Evolutionary conservation across 306 rosid genomes (phyloP), one percentile per base, ranked within the genome.

Genomic region (Senna siamea): DNA sequence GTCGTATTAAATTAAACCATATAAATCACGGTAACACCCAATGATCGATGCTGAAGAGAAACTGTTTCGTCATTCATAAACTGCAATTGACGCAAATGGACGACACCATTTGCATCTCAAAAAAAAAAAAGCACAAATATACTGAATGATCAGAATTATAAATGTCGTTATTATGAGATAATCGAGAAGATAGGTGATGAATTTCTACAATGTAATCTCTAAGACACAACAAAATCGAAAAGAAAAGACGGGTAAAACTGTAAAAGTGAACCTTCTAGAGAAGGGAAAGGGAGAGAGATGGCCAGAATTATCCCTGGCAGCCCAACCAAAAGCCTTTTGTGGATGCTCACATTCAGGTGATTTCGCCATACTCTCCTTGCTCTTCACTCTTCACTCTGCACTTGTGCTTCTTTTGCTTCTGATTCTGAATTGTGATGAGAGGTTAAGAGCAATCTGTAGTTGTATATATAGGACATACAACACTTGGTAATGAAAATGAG

Each of bases 301-400:
- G 40, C 85, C 90, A 51, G 87, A 83, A 69, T 80, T 18, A 52
- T 86, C 90, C 3, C 2, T 67, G 1, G 84, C 87, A 68, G 90
- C 90, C 82, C 82, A 86, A 10, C 90, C 90, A 52, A 78, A 68
- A 38, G 85, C 87, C 64, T 80, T 80, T 1, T 65, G 52, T 7
- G 89, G 89, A 20, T 73, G 72, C 28, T 76, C 72, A 1, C 56
- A 78, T 74, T 66, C 66, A 0, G 53, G 55, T 22, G 85, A 75
- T 32, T 78, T 57, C 4, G 84, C 85, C 90, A 86, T 63, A 2
- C 50, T 52, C 72, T 61, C 26, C 26, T 10, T 43, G 19, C 4
- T 37, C 40, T 37, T 37, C 40, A 26, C 10, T 37, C 17, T 15
- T 0, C 69, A 12, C 69, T 13, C 69, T 63, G n/a, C n/a, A n/a